Evolutionary conservation across 305 asterid genomes (phyloP).

Genomic region (Petunia hybrid): DNA sequence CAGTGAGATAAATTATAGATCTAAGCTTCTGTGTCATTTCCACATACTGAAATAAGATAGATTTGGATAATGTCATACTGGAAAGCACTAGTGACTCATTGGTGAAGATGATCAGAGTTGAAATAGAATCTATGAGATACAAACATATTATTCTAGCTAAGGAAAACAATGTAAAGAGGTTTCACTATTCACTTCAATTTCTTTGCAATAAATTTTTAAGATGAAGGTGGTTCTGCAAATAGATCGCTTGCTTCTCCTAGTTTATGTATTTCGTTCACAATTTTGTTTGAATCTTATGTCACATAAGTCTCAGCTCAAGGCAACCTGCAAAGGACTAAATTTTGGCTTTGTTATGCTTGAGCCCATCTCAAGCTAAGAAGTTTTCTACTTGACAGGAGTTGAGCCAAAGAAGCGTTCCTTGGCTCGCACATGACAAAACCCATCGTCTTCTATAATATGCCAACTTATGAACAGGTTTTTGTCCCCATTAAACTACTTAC

Average conservation of each 20-base stretch:
- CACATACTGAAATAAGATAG: neutral
- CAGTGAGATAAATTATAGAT: neutral
- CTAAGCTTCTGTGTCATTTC: neutral
- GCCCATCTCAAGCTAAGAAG: constrained; percentile 5
- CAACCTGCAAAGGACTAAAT: neutral
- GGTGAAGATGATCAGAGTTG: constrained; percentile 8
- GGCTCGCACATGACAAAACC: neutral
- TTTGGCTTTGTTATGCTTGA: neutral
- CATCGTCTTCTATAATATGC: neutral
- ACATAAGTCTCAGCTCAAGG: neutral
- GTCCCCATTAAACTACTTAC: neutral
- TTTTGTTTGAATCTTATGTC: neutral
- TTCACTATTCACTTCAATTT: constrained; percentile 14
- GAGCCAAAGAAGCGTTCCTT: constrained; percentile 3
- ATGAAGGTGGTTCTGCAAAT: constrained; percentile 8
- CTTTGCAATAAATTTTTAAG: neutral
- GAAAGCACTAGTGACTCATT: constrained; percentile 10
- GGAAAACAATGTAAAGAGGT: neutral
- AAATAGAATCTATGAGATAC: neutral
- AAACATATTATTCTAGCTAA: neutral
- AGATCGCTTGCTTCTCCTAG: neutral
- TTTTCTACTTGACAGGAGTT: neutral
- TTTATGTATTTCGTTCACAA: neutral
- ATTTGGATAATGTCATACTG: neutral
- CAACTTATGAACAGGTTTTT: neutral